Conservation (phyloP, 2,329 filamentous ascomycete species). For the Microsporum ferrugineum region DNA sequence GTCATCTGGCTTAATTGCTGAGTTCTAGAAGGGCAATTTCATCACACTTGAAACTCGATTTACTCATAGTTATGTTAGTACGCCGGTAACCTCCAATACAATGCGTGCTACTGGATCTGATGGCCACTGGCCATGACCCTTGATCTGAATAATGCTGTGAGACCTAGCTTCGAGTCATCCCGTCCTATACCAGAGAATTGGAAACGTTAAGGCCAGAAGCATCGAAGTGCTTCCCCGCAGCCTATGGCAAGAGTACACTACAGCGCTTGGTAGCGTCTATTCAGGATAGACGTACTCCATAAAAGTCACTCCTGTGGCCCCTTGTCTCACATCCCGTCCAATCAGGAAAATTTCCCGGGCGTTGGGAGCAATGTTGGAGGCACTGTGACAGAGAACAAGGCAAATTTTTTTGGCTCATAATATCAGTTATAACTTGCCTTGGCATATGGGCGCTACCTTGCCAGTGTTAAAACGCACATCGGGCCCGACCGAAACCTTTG, state of each 20-base stretch:
- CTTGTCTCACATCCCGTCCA: background rate
- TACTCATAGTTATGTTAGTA: background rate
- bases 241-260: background rate
- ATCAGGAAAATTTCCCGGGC: background rate
- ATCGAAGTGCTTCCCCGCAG: background rate
- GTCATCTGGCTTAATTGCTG: background rate
- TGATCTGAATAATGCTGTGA: background rate
- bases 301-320: background rate
- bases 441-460: background rate
- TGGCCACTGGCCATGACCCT: background rate
- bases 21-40: background rate
- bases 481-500: background rate
- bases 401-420: background rate
- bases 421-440: background rate
- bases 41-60: background rate
- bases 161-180: background rate
- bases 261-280: constrained; percentile 2
- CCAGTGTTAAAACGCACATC: background rate
- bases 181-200: background rate
- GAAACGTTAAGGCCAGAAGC: background rate
- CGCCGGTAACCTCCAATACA: background rate
- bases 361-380: background rate
- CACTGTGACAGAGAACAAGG: background rate
- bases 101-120: background rate
- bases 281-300: background rate